A percentile compares a stretch with the other conserved stretches of the same genome.
Evolutionary conservation across 306 rosid species (phyloP).

Genomic region (Pueraria montana): DNA sequence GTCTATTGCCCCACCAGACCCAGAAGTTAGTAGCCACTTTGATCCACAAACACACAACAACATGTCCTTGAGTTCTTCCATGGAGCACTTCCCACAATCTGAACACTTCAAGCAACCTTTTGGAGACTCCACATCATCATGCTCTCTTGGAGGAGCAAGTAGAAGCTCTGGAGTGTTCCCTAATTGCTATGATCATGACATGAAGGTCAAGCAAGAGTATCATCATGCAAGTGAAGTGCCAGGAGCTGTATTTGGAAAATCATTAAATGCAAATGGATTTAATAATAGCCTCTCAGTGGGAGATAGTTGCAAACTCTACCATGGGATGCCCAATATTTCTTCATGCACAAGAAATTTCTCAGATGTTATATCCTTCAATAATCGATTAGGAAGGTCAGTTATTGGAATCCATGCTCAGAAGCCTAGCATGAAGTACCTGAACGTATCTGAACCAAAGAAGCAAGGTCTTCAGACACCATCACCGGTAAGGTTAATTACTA

Average conservation of each 20-base stretch:
- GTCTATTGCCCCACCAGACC: slow-evolving; percentile 91
- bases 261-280: slow-evolving; percentile 51
- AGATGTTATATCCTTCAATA: slow-evolving; percentile 75
- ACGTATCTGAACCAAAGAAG: slow-evolving; percentile 65
- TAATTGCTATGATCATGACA: slow-evolving; percentile 39
- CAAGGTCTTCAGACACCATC: slow-evolving; percentile 63
- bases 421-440: slow-evolving; percentile 53
- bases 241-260: slow-evolving; percentile 44
- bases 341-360: slow-evolving; percentile 64
- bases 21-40: slow-evolving; percentile 58
- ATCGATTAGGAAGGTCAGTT: slow-evolving; percentile 63
- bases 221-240: slow-evolving; percentile 52
- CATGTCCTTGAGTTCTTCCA: slow-evolving; percentile 51
- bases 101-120: slow-evolving; percentile 54
- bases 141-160: slow-evolving; percentile 33
- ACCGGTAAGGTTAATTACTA: slow-evolving; percentile 49
- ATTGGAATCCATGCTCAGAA: slow-evolving; percentile 62
- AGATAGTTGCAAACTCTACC: slow-evolving; percentile 50
- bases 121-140: slow-evolving; percentile 45
- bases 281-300: slow-evolving; percentile 42
- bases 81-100: slow-evolving; percentile 54
- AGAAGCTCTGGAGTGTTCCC: slow-evolving; percentile 44
- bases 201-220: slow-evolving; percentile 56
- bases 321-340: slow-evolving; percentile 60
- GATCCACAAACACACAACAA: slow-evolving; percentile 55